Percentiles rank a stretch among this genome's conserved stretches.
phyloP scores from a whole-genome alignment of 225 moss, liverwort and hornwort species.

The Pseudisothecium myosuroides region DNA sequence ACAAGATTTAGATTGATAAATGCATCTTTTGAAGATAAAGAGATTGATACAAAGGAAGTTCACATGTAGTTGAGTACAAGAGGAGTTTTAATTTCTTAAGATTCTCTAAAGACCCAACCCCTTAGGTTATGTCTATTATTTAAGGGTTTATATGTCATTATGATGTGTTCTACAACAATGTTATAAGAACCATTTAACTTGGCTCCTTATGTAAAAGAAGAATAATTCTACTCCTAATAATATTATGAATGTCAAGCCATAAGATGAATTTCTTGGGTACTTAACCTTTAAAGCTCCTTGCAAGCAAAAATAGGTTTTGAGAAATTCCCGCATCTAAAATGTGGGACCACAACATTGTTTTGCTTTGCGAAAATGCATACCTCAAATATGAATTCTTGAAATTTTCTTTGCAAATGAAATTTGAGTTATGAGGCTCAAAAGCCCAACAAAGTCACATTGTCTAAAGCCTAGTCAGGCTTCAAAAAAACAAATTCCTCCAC shows the following conservation, averaged over 20 bases:
- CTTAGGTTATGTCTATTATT: rapidly evolving
- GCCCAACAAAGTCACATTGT: rapidly evolving
- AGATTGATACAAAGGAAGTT: not conserved
- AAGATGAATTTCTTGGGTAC: not conserved
- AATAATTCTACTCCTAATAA: not conserved
- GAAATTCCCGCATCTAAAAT: not conserved
- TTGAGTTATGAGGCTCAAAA: not conserved
- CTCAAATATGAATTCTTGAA: not conserved
- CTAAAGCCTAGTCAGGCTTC: rapidly evolving
- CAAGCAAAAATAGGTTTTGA: rapidly evolving
- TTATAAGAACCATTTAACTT: not conserved
- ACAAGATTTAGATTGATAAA: too few species aligned
- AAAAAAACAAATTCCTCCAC: not conserved
- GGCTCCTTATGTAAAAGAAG: not conserved
- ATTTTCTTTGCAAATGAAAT: not conserved
- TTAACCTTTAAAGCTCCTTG: not conserved
- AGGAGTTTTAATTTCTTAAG: not conserved
- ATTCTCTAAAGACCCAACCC: rapidly evolving
- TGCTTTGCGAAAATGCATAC: not conserved
- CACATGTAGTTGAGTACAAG: not conserved
- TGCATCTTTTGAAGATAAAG: not conserved
- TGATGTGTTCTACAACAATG: not conserved
- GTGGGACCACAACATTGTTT: not conserved
- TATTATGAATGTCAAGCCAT: not conserved
- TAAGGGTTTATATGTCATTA: too few species aligned